These are phyloP conservation scores for Leucosporidium creatinivorum DNA, from an alignment of 768 basidiomycete species.

Conservation along the genomic window DNA sequence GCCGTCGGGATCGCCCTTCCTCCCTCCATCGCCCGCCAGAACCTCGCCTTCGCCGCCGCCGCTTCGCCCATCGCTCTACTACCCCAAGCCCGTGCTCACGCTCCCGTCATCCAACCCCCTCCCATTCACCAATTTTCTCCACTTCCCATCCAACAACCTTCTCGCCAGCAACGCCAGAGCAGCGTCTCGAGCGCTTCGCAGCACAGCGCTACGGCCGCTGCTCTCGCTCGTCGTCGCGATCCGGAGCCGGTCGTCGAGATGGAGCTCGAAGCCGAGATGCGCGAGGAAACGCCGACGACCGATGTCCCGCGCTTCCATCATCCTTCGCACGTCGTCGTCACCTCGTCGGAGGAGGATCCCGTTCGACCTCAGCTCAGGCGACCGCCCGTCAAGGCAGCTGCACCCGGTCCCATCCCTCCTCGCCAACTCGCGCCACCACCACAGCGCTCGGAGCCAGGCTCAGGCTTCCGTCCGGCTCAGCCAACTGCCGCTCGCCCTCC, in stretches of 20 bases:
- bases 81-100: neutral
- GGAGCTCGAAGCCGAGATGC: no score
- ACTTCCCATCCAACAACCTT: neutral
- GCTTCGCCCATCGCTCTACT: neutral
- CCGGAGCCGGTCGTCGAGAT: no score
- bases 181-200: conserved; percentile 12
- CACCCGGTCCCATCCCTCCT: no score
- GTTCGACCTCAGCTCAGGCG: neutral
- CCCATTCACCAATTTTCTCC: neutral
- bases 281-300: no score
- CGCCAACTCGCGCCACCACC: no score
- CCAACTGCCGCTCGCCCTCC: no score
- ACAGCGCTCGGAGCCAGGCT: no score
- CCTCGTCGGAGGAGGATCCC: neutral
- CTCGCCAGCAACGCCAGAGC: conserved; percentile 2
- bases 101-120: no score
- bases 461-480: no score
- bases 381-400: neutral
- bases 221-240: neutral
- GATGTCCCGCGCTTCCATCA: no score
- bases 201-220: conserved; percentile 18
- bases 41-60: neutral
- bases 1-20: neutral
- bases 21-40: neutral
- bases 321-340: neutral